Percentiles rank a stretch among this genome's conserved stretches.
These are phyloP conservation scores for Lactifluus rugatus DNA, from an alignment of 768 basidiomycete genomes.

Conservation along the genomic window DNA sequence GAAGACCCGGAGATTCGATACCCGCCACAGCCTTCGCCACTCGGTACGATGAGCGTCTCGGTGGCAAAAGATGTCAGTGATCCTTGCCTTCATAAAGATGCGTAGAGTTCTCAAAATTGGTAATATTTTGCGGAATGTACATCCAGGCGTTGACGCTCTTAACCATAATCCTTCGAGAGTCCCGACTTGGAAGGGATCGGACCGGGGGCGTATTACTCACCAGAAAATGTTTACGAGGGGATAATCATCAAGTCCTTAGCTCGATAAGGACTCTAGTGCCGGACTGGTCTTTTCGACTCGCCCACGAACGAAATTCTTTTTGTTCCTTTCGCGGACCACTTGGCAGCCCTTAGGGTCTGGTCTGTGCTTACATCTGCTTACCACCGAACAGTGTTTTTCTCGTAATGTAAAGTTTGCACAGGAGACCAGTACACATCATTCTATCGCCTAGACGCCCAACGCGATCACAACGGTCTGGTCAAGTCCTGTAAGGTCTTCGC, in stretches of 20 bases:
- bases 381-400: neutral
- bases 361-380: neutral
- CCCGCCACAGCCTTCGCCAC: neutral
- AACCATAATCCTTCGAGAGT: neutral
- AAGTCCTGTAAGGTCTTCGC: neutral
- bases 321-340: neutral
- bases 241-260: neutral
- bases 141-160: neutral
- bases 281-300: neutral
- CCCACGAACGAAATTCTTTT: neutral
- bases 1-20: neutral
- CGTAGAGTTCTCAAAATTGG: neutral
- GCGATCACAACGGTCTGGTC: neutral
- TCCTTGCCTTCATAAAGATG: too few relatives aligned
- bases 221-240: neutral
- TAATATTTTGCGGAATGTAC: neutral
- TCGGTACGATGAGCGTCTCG: neutral
- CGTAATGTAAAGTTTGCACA: neutral
- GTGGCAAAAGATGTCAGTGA: neutral
- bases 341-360: neutral
- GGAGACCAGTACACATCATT: neutral
- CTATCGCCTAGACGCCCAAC: neutral
- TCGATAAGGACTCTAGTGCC: neutral
- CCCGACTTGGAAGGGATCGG: too few relatives aligned
- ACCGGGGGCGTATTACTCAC: neutral